Percentiles rank a stretch among this genome's conserved stretches.
Conservation (phyloP, 257 asterid genomes). For the Henckelia pumila region DNA sequence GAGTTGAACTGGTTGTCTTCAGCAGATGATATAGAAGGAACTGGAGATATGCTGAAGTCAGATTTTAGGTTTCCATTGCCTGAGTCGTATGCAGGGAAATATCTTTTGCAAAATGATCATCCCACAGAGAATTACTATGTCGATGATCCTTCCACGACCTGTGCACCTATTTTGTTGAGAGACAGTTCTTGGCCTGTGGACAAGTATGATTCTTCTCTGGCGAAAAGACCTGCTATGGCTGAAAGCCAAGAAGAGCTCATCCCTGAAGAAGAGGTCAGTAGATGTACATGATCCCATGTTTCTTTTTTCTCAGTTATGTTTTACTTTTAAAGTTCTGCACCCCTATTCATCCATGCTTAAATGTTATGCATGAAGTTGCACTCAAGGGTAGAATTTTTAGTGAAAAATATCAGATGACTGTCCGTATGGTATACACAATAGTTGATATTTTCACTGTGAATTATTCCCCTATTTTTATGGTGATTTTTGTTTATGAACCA, state of each 20-base stretch:
- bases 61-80: not conserved
- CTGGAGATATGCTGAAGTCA: not conserved
- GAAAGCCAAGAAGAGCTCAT: slow-evolving; percentile 38
- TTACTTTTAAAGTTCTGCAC: not conserved
- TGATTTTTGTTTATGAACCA: no score
- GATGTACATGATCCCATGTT: not conserved
- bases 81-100: not conserved
- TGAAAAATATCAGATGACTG: not conserved
- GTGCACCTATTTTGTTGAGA: slow-evolving; percentile 12
- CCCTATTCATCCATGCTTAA: not conserved
- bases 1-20: slow-evolving; percentile 70
- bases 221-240: not conserved
- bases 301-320: slow-evolving; percentile 13
- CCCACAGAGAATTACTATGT: not conserved
- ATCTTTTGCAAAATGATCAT: no score
- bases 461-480: no score
- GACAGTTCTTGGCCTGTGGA: slow-evolving; percentile 43
- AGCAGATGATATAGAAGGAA: slow-evolving; percentile 51
- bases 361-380: slow-evolving; percentile 22
- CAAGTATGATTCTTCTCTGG: slow-evolving; percentile 31
- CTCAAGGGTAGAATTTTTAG: slow-evolving; percentile 25
- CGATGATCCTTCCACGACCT: not conserved
- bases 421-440: not conserved
- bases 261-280: slow-evolving; percentile 44
- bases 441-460: not conserved